These are phyloP conservation scores for Aspergillus sp. DNA, from an alignment of 2,329 filamentous ascomycete species.

Conservation along the genomic window DNA sequence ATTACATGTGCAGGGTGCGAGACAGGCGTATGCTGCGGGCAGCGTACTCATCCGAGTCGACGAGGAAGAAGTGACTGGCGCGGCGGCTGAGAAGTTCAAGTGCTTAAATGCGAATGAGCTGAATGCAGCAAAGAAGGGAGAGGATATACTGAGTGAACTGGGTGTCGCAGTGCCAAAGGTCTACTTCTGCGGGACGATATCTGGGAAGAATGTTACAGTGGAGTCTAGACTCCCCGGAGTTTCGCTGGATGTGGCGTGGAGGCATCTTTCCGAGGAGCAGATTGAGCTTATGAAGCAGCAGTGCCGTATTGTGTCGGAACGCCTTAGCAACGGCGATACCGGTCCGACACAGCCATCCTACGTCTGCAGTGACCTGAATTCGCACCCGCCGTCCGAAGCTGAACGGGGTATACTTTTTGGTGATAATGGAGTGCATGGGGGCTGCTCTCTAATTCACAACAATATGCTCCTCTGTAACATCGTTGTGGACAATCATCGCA, in stretches of 20 bases:
- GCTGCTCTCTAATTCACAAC: slow-evolving; percentile 37
- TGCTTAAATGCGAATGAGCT: slow-evolving; percentile 40
- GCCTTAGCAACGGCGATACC: slow-evolving; percentile 26
- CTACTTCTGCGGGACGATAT: slow-evolving; percentile 38
- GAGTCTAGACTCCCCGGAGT: slow-evolving; percentile 43
- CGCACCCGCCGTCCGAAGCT: slow-evolving; percentile 24
- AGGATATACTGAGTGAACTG: slow-evolving; percentile 32
- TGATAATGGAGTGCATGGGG: slow-evolving; percentile 24
- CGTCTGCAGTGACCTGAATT: slow-evolving; percentile 33
- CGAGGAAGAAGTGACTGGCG: slow-evolving; percentile 24
- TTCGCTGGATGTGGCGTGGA: slow-evolving; percentile 40
- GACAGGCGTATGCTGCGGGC: slow-evolving; percentile 37
- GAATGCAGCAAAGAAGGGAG: slow-evolving; percentile 34
- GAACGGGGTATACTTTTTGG: slow-evolving; percentile 33
- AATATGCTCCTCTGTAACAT: slow-evolving; percentile 38
- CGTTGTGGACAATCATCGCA: slow-evolving; percentile 35
- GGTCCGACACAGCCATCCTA: slow-evolving; percentile 33
- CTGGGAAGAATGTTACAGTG: slow-evolving; percentile 40
- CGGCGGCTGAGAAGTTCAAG: slow-evolving; percentile 31
- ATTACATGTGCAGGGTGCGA: slow-evolving; percentile 28
- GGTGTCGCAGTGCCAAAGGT: slow-evolving; percentile 35
- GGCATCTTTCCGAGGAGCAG: slow-evolving; percentile 34
- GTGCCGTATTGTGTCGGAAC: slow-evolving; percentile 34
- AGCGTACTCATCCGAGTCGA: slow-evolving; percentile 40
- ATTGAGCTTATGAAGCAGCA: slow-evolving; percentile 36